These are phyloP conservation scores for Annulohypoxylon bovei DNA, from an alignment of 495 filamentous ascomycete species.

Conservation along the genomic window DNA sequence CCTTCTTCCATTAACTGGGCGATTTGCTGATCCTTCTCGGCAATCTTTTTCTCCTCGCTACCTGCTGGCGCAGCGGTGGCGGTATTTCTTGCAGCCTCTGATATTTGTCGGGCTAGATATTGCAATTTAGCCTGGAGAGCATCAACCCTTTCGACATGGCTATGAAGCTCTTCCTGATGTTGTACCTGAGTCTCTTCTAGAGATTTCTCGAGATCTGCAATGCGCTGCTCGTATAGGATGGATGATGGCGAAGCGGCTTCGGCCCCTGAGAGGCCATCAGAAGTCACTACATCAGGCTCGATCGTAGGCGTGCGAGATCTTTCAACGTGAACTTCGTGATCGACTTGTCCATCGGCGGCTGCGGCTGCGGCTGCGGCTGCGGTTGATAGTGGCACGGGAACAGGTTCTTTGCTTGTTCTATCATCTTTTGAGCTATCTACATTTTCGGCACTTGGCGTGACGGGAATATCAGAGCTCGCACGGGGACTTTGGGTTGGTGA, in stretches of 20 bases:
- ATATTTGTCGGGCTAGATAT: slow-evolving; percentile 82
- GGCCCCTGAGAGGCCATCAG: not conserved
- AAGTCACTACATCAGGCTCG: slow-evolving; percentile 2
- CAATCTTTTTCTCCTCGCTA: slow-evolving; percentile 77
- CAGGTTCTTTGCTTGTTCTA: not conserved
- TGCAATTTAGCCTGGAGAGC: slow-evolving; percentile 89
- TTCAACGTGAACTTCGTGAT: not conserved
- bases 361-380: slow-evolving; percentile 13
- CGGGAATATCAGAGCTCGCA: slow-evolving; percentile 34
- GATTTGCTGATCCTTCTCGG: slow-evolving; percentile 91
- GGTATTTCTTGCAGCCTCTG: slow-evolving; percentile 73
- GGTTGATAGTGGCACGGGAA: not conserved
- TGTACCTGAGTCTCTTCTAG: slow-evolving; percentile 68
- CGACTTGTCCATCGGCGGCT: slow-evolving; percentile 7
- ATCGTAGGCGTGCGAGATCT: not conserved
- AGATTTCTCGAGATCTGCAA: slow-evolving; percentile 64
- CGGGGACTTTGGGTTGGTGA: slow-evolving; percentile 41
- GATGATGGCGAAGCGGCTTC: slow-evolving; percentile 12
- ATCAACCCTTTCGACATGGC: slow-evolving; percentile 89
- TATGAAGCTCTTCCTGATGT: slow-evolving; percentile 81
- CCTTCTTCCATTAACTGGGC: slow-evolving; percentile 91
- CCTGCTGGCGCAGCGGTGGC: slow-evolving; percentile 68
- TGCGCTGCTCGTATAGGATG: slow-evolving; percentile 46
- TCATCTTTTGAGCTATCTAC: slow-evolving; percentile 1
- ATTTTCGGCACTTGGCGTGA: not conserved